Evolutionary conservation across 768 basidiomycete genomes (phyloP), one percentile per base, ranked within the genome.

Genomic region (Psilocybe subaeruginosa): DNA sequence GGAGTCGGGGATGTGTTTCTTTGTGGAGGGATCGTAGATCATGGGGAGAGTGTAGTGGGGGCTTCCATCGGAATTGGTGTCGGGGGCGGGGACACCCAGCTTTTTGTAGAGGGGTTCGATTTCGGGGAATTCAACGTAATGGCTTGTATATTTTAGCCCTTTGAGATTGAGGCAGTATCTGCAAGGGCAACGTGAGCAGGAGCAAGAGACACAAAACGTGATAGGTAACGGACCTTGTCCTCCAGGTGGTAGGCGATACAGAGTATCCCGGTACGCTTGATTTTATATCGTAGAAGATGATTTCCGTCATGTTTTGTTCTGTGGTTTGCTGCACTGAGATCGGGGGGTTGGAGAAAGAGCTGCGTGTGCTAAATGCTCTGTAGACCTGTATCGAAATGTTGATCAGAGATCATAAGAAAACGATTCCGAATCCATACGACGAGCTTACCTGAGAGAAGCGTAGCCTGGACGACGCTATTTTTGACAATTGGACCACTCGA

Each of bases 1-100:
- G 0, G 83, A 83, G 33, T 84, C 80, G 6, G 75, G 60, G 33
- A 85, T 48, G 4, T 69, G 54, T 1, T 65, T 62, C 8, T 71
- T 71, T 5, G 80, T 82, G 47, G 67, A 68, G 0, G 76, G 74
- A 63, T 85, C 83, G 62, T 78, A 64, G 58, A 86, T 81, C 35
- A 77, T 70, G 2, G 85, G 84, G 0, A 82, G 68, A 5, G 41
- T 43, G n/a, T 43, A 43, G 41, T 43, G 41, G 14, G 41, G 41
- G n/a, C 41, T 43, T 43, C 41, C 41, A 43, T 43, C 41, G 14
- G 8, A 43, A 12, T 43, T 43, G 41, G 41, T 43, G 14, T 43
- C 41, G 9, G 41, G 41, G 14, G 41, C 41, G 14, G 41, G 41
- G 11, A 43, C 41, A n/a, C 41, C 41, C 5, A 43, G n/a, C 41